Conservation (phyloP, 192 early-diverging fungal species). For the Linnemannia exigua region DNA sequence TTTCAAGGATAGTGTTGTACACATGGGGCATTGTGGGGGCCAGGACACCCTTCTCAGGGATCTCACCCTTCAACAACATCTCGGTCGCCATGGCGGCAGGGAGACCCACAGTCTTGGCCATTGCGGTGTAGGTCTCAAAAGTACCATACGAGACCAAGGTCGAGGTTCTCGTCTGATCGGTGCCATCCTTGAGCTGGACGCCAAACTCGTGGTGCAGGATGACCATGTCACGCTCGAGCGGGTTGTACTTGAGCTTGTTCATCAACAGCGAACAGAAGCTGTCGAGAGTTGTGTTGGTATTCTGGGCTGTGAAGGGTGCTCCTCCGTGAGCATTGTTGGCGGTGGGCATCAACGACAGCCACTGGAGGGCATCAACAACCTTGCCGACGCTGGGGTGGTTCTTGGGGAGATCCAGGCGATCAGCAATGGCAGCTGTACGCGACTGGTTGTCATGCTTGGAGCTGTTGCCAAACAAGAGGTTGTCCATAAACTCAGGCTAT, state of each 20-base stretch:
- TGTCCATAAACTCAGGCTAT: constrained; percentile 62
- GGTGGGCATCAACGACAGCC: constrained; percentile 58
- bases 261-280: constrained; percentile 87
- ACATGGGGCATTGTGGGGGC: constrained; percentile 78
- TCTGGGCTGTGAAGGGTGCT: constrained; percentile 37
- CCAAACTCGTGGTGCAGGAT: constrained; percentile 97
- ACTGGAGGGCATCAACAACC: constrained; percentile 70
- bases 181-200: constrained; percentile 75
- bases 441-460: constrained; percentile 38
- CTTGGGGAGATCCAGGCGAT: constrained; percentile 57
- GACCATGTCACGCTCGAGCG: constrained; percentile 93
- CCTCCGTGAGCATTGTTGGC: not conserved
- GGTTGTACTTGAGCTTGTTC: constrained; percentile 78
- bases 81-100: constrained; percentile 85
- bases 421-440: constrained; percentile 44
- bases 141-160: constrained; percentile 78
- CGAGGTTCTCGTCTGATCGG: constrained; percentile 73
- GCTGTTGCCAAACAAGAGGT: constrained; percentile 46
- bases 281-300: constrained; percentile 78
- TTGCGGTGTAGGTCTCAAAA: constrained; percentile 76
- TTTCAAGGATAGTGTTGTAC: constrained; percentile 78
- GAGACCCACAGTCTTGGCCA: constrained; percentile 87
- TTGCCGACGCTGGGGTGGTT: constrained; percentile 62
- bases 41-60: constrained; percentile 73
- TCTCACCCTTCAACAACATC: constrained; percentile 66